Percentiles rank a stretch among this genome's conserved stretches.
phyloP scores from a whole-genome alignment of 495 filamentous ascomycete species.

The Talaromyces wortmannii region DNA sequence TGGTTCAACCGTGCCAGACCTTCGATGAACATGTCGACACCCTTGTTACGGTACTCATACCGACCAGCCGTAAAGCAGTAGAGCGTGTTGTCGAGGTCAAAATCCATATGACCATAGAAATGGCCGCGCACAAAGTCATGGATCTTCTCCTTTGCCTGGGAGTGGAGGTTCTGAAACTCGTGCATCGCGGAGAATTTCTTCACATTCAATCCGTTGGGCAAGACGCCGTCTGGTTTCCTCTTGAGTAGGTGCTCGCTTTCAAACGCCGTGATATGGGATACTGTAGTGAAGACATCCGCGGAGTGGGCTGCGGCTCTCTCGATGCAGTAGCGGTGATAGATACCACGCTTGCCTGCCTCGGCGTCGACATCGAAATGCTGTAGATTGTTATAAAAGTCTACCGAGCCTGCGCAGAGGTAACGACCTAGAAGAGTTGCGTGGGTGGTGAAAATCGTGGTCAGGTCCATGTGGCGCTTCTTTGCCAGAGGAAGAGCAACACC shows the following conservation, averaged over 20 bases:
- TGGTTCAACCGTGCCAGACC: conserved; percentile 92
- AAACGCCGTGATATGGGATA: conserved; percentile 97
- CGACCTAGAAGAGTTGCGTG: conserved; percentile 92
- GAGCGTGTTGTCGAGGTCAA: conserved; percentile 92
- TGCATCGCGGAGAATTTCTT: conserved; percentile 98
- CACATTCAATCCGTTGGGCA: conserved; percentile 95
- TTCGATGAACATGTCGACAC: conserved; percentile 99
- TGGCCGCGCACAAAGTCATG: conserved; percentile 97
- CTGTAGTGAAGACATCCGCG: conserved; percentile 95
- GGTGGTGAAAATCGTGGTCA: conserved; percentile 98
- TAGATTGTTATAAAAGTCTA: conserved; percentile 99
- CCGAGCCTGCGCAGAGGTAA: conserved; percentile 93
- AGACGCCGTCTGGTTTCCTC: conserved; percentile 91
- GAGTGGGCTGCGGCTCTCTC: conserved; percentile 88
- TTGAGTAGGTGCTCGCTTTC: conserved; percentile 97
- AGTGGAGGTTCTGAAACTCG: conserved; percentile 98
- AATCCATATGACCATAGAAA: conserved; percentile 98
- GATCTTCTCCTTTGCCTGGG: conserved; percentile 93
- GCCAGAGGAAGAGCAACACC: conserved; percentile 91
- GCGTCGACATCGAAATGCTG: conserved; percentile 96
- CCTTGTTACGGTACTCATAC: conserved; percentile 97
- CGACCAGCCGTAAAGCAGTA: conserved; percentile 96
- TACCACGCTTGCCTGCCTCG: conserved; percentile 94
- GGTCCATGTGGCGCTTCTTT: conserved; percentile 89
- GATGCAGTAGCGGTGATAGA: conserved; percentile 98